Conservation (phyloP, 1,284 basidiomycete species). For the Rhizoctonia solani region DNA sequence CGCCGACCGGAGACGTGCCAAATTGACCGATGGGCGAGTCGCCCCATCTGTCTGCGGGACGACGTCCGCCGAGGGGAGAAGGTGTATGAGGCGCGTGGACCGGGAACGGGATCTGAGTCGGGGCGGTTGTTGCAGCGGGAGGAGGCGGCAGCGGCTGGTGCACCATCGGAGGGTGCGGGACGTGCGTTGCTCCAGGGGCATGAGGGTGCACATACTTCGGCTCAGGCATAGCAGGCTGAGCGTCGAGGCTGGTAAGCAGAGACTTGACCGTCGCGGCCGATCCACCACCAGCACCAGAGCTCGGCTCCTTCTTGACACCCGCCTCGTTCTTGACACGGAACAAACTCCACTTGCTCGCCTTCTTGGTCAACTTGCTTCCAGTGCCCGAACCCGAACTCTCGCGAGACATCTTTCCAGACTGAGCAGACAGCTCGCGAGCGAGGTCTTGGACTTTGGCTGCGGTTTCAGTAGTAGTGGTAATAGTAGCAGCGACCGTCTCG, state of each 20-base stretch:
- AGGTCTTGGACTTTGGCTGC: too few species aligned
- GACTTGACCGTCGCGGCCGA: conserved; percentile 4
- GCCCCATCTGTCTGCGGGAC: conserved; percentile 15
- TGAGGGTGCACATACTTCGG: conserved; percentile 22
- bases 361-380: conserved; percentile 70
- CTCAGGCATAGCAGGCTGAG: not conserved
- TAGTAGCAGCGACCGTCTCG: conserved; percentile 34
- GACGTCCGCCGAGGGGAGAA: not conserved
- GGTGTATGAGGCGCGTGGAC: conserved; percentile 8
- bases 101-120: not conserved
- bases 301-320: not conserved
- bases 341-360: conserved; percentile 77
- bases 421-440: too few species aligned
- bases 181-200: conserved; percentile 4
- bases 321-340: conserved; percentile 52
- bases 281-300: not conserved
- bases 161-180: conserved; percentile 1
- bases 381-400: conserved; percentile 79
- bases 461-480: too few species aligned
- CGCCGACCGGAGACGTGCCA: too few species aligned
- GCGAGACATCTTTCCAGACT: too few species aligned
- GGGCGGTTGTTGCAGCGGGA: too few species aligned
- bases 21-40: conserved; percentile 26
- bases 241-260: conserved; percentile 15
- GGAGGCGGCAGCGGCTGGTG: too few species aligned